Evolutionary conservation across 2,329 filamentous ascomycete genomes (phyloP).

Genomic region (Cercospora sp.): DNA sequence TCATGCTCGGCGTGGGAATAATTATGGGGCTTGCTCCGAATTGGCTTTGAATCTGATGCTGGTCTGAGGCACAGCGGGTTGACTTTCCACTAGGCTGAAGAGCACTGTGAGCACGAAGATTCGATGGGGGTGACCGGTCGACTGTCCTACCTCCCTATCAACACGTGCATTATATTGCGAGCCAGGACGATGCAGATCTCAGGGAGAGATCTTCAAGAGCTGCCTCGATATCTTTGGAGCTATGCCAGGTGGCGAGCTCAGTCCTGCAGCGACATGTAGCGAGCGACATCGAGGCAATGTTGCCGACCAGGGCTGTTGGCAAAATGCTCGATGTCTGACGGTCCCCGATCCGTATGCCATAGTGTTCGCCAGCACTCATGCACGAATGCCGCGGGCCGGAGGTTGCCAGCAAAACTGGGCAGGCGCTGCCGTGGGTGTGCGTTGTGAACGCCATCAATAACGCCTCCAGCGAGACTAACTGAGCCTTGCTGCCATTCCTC

Average conservation of each 20-base stretch:
- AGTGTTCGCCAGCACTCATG: not conserved
- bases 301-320: not conserved
- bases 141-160: not conserved
- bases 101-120: not conserved
- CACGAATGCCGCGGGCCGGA: not conserved
- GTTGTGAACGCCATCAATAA: not conserved
- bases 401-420: not conserved
- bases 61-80: not conserved
- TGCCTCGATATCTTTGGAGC: not conserved
- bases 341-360: not conserved
- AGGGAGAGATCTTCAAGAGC: not conserved
- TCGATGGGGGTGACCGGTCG: not conserved
- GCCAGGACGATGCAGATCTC: not conserved
- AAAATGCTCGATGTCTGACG: not conserved
- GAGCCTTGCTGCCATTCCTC: not conserved
- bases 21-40: constrained; percentile 1
- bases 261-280: not conserved
- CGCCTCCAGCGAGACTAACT: not conserved
- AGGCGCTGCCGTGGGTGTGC: not conserved
- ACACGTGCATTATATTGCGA: not conserved
- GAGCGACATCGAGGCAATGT: not conserved
- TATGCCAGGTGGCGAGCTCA: too few relatives aligned
- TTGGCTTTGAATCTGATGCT: not conserved
- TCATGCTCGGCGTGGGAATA: not conserved
- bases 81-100: not conserved